Evolutionary conservation across 306 rosid species (phyloP).

Genomic region (Hippophae rhamnoides): DNA sequence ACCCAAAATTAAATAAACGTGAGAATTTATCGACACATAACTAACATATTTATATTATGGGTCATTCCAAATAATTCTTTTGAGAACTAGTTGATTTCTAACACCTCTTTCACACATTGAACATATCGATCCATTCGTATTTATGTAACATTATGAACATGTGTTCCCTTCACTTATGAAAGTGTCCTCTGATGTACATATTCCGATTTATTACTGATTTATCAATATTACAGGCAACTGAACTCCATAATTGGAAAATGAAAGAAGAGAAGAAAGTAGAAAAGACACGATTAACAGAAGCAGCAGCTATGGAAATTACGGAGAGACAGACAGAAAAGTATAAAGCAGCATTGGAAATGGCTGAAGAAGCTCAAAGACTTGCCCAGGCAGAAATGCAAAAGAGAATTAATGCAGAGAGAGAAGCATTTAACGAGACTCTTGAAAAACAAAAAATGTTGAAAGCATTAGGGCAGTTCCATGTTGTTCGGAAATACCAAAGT

Average conservation of each 20-base stretch:
- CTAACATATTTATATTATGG: too few species aligned
- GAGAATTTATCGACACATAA: too few species aligned
- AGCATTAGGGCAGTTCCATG: conserved; percentile 15
- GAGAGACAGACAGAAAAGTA: conserved; percentile 10
- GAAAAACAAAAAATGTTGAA: conserved; percentile 5
- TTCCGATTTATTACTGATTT: too few species aligned
- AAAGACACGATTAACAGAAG: conserved; percentile 12
- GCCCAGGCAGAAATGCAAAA: conserved; percentile 14
- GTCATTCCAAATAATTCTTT: too few species aligned
- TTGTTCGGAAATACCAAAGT: conserved; percentile 24
- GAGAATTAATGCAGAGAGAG: conserved; percentile 12
- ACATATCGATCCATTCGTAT: too few species aligned
- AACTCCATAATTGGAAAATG: conserved; percentile 20
- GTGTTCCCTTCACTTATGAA: too few species aligned
- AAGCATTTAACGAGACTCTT: conserved; percentile 12
- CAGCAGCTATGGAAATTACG: conserved; percentile 1
- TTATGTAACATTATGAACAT: too few species aligned
- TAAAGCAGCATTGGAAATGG: conserved; percentile 9
- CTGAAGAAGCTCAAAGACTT: conserved; percentile 18
- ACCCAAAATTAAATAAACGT: too few species aligned
- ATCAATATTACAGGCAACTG: conserved; percentile 7
- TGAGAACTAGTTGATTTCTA: too few species aligned
- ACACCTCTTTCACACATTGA: too few species aligned
- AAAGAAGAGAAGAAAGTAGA: conserved; percentile 17
- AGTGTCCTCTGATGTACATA: too few species aligned